These are phyloP conservation scores for Dendrocalamus sinicus DNA, from an alignment of 176 grass and related monocot genomes.

Conservation along the genomic window DNA sequence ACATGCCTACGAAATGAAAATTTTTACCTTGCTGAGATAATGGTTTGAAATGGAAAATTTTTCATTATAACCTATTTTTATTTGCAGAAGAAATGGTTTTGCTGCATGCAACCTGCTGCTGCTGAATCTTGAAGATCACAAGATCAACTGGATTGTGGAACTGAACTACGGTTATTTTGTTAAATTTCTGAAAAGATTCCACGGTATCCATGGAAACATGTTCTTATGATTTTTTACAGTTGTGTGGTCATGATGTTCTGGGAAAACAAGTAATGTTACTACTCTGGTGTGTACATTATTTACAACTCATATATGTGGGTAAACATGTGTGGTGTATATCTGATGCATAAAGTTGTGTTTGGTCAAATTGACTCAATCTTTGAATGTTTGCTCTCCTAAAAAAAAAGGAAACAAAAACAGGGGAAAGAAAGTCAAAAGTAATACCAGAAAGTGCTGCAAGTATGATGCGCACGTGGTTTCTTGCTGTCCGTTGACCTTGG, in stretches of 20 bases:
- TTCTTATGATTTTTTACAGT: not conserved
- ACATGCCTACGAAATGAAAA: not conserved
- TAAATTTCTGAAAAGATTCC: constrained; percentile 18
- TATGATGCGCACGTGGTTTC: not conserved
- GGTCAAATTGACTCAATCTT: not conserved
- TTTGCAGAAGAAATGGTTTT: constrained; percentile 48
- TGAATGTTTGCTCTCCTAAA: not conserved
- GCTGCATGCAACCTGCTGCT: constrained; percentile 30
- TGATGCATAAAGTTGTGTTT: not conserved
- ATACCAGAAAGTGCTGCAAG: no score
- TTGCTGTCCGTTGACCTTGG: no score
- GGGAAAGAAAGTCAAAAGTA: not conserved
- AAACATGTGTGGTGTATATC: constrained; percentile 4
- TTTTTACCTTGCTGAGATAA: not conserved
- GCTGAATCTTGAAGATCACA: constrained; percentile 40
- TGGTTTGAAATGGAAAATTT: not conserved
- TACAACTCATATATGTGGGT: constrained; percentile 2
- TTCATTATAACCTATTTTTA: not conserved
- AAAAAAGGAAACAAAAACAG: not conserved
- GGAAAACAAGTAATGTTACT: constrained; percentile 8
- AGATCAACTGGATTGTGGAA: not conserved
- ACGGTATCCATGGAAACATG: not conserved
- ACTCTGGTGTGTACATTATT: constrained; percentile 10
- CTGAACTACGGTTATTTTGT: not conserved
- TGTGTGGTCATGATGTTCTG: not conserved